Evolutionary conservation across 768 basidiomycete species (phyloP).

Genomic region (Symmetrospora coprosmae): DNA sequence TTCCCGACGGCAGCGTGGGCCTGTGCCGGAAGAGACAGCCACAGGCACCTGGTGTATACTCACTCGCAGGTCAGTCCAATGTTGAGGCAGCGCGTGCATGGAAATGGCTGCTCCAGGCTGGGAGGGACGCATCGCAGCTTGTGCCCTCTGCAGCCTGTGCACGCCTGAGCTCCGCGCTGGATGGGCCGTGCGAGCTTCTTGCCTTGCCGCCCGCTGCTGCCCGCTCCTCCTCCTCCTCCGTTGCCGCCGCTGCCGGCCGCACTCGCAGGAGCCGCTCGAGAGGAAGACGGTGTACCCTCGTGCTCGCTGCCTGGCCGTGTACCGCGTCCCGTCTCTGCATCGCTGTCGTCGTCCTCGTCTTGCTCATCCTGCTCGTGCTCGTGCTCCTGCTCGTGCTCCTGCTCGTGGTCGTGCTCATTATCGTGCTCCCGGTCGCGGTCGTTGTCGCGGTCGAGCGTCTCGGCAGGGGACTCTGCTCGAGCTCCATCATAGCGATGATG

Average conservation of each 20-base stretch:
- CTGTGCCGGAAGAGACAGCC: no score
- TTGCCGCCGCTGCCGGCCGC: not conserved
- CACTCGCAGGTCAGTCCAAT: constrained; percentile 1
- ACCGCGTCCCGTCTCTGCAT: not conserved
- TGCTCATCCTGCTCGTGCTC: not conserved
- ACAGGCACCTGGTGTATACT: no score
- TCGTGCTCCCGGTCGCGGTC: no score
- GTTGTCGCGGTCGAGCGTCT: no score
- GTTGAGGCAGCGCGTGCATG: not conserved
- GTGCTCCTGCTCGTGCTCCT: not conserved
- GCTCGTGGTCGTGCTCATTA: not conserved
- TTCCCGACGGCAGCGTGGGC: not conserved
- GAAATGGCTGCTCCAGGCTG: not conserved
- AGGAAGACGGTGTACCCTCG: not conserved
- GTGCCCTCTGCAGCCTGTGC: not conserved
- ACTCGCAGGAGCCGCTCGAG: not conserved
- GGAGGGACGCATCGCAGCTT: constrained; percentile 8
- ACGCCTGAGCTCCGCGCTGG: not conserved
- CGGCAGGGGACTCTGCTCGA: no score
- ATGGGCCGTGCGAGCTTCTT: not conserved
- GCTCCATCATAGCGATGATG: no score
- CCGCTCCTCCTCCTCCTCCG: not conserved
- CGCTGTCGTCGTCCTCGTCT: not conserved
- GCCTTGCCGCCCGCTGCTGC: not conserved
- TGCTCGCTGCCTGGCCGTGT: not conserved